Base-by-base conservation (phyloP, 345 rosid genomes). In the Ceriops zippeliana region DNA sequence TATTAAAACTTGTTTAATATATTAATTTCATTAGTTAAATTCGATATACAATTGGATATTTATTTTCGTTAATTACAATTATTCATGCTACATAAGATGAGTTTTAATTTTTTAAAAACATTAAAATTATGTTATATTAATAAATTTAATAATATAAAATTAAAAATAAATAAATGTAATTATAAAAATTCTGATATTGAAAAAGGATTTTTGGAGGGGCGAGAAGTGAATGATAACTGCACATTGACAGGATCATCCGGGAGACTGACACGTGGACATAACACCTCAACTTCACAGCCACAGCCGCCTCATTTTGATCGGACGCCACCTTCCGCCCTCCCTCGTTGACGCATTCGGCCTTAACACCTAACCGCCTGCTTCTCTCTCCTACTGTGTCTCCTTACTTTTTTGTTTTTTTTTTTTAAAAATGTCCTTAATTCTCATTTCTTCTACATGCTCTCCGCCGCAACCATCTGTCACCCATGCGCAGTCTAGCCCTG, bases 401-500 rank as follows among this genome's bases (percentile, higher is more conserved):
- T 28, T 28, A 63, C 26, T n/a, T 24, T 5, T 0, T 32, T 32
- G 5, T 31, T 0, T 28, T 26, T 54, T 26, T 3, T 3, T 24
- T 24, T 46, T 21, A 70, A 79, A 70, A 80, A 87, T 87, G 90
- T 69, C 86, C 3, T 61, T 74, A 20, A 30, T 30, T 19, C 34
- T 75, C 65, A 70, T 73, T 22, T 22, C 65, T 58, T 27, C 65
- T 34, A 28, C 62, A 64, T 34, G 63, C 46, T 7, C 31, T 34
- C 31, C 2, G 27, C 34, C 46, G 67, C 24, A 38, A n/a, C 37
- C 78, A 24, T 35, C 46, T n/a, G 54, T 51, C 46, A 78, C 86
- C 76, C 81, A 86, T 84, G 87, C 84, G 73, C 78, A 67, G 37
- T 52, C 53, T 78, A 80, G 80, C 66, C 70, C 76, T 53, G 34